These are phyloP conservation scores for Pseudocercospora fijiensis DNA, from an alignment of 2,329 filamentous ascomycete genomes.

Conservation along the genomic window DNA sequence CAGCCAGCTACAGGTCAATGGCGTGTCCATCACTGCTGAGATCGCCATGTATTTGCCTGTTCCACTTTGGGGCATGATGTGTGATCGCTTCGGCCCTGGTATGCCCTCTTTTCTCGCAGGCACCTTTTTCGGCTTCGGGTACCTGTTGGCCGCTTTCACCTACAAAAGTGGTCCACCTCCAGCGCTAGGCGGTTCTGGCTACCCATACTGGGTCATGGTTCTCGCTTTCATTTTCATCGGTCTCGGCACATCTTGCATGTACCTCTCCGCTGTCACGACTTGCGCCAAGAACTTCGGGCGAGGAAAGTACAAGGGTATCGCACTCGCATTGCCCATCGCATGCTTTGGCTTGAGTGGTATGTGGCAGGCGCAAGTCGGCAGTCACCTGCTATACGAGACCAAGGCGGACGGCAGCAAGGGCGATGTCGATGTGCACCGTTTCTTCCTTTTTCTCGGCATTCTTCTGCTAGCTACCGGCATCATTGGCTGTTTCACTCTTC, in stretches of 20 bases:
- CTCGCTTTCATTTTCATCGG: slow-evolving; percentile 81
- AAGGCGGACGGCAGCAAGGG: slow-evolving; percentile 60
- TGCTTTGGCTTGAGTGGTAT: slow-evolving; percentile 91
- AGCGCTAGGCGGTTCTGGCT: slow-evolving; percentile 54
- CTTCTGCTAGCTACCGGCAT: slow-evolving; percentile 70
- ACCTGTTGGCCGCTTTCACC: slow-evolving; percentile 75
- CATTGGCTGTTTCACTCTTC: slow-evolving; percentile 70
- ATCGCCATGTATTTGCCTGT: slow-evolving; percentile 91
- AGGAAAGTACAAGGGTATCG: slow-evolving; percentile 81
- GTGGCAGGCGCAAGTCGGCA: slow-evolving; percentile 90
- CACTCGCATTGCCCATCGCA: slow-evolving; percentile 85
- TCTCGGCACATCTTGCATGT: slow-evolving; percentile 82
- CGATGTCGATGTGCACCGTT: slow-evolving; percentile 73
- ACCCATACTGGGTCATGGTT: slow-evolving; percentile 81
- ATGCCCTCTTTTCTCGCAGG: slow-evolving; percentile 72
- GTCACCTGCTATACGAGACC: slow-evolving; percentile 70
- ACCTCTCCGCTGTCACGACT: slow-evolving; percentile 85
- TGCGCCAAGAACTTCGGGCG: slow-evolving; percentile 98
- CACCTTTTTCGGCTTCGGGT: slow-evolving; percentile 74
- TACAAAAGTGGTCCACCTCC: slow-evolving; percentile 63
- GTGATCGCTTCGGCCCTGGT: slow-evolving; percentile 81
- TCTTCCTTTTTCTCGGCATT: slow-evolving; percentile 80
- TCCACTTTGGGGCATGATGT: slow-evolving; percentile 82
- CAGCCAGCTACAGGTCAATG: slow-evolving; percentile 88
- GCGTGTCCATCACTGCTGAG: slow-evolving; percentile 81